Base-by-base conservation (phyloP, 768 basidiomycete genomes). In the Leucosporidium yakuticum region DNA sequence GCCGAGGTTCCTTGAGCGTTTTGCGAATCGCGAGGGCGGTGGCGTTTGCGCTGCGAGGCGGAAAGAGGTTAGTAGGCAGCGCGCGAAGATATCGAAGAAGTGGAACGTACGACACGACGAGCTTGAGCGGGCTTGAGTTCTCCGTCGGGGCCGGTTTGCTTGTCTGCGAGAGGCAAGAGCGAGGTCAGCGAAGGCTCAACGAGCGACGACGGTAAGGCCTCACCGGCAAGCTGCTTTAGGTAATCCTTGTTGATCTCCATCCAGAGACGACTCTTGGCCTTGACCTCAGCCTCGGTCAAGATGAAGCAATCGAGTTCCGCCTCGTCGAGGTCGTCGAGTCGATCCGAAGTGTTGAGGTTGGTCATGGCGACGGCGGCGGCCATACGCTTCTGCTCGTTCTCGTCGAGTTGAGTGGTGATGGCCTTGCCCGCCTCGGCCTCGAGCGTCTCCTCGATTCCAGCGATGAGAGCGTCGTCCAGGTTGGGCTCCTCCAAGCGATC, bases 211-310 rank as follows among this genome's bases (percentile, higher is more conserved):
- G 44, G 21, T 17, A 25, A 4, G 21, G 4, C 81, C 85, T 77
- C 73, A 89, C 91, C 89, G 62, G 91, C 92, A 44, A 94, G 81
- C 21, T 88, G 86, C 76, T 92, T 88, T 47, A 97, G 80, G 77
- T 95, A 97, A 39, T 96, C 93, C 73, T 84, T 84, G 77, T 96
- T 96, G 75, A 91, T 81, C 79, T 94, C 91, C 58, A 94, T 91
- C 93, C 93, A 97, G 2, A 96, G 85, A 17, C 90, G 86, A 77
- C 91, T 90, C 78, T 90, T 97, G 75, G 91, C 82, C 77, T 82
- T 85, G 5, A 90, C 87, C 78, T 95, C 92, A 29, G 88, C 88
- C 47, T 88, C 87, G 12, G 83, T 85, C 29, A 93, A 79, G 76
- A 96, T 88, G 67, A 79, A 79, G 31, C 81, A 81, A 77, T 95